phyloP scores from a whole-genome alignment of 495 filamentous ascomycete species.

The Acidomyces sp. region DNA sequence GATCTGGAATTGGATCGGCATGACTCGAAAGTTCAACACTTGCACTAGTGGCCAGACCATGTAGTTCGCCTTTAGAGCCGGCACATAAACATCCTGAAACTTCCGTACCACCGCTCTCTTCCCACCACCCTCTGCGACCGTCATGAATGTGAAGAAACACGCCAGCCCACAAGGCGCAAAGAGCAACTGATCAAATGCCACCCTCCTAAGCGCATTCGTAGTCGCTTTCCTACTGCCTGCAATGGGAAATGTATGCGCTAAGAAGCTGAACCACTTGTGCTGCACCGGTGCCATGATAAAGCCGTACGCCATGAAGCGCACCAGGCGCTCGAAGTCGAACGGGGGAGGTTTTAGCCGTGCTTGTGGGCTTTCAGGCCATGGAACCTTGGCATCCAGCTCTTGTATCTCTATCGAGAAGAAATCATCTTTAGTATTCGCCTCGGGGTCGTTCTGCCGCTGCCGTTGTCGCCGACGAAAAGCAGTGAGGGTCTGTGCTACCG shows the following conservation, averaged over 20 bases:
- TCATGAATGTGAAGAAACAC: conserved; percentile 93
- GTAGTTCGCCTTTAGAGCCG: conserved; percentile 90
- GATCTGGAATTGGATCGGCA: conserved; percentile 93
- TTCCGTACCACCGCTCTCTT: conserved; percentile 66
- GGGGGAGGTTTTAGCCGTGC: conserved; percentile 50
- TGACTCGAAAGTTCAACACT: conserved; percentile 88
- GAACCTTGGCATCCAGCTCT: conserved; percentile 64
- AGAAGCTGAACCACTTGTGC: conserved; percentile 88
- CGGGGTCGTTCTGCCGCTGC: conserved; percentile 41
- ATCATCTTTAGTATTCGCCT: conserved; percentile 41
- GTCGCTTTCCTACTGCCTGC: conserved; percentile 38
- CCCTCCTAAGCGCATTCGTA: conserved; percentile 71
- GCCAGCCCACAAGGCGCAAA: conserved; percentile 85
- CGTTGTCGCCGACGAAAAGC: conserved; percentile 56
- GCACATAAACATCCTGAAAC: conserved; percentile 83
- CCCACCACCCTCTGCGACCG: conserved; percentile 85
- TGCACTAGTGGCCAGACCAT: conserved; percentile 94
- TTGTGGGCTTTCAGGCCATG: conserved; percentile 52
- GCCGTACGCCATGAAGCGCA: conserved; percentile 89
- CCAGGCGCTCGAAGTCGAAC: conserved; percentile 90
- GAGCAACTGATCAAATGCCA: conserved; percentile 85
- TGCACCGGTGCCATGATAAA: conserved; percentile 95
- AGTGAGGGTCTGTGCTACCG: conserved; percentile 86
- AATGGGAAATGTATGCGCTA: conserved; percentile 73
- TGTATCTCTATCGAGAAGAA: conserved; percentile 78